Conservation (phyloP, 2,329 filamentous ascomycete species). For the Ceratocystis lukuohia region DNA sequence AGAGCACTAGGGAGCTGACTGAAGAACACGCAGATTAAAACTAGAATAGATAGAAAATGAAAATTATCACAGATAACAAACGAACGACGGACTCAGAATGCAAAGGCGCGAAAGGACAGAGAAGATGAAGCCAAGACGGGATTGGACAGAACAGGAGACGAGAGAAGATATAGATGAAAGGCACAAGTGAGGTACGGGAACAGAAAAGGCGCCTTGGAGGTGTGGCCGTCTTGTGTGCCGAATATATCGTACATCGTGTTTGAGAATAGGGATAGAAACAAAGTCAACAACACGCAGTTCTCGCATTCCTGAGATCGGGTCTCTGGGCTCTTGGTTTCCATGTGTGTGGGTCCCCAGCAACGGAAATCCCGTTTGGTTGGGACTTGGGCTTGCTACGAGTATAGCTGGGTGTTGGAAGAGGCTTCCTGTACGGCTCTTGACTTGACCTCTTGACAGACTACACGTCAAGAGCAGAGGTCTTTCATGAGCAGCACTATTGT, state of each 20-base stretch:
- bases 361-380: no score
- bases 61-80: background rate
- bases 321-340: no score
- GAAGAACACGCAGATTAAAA: background rate
- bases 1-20: background rate
- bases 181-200: background rate
- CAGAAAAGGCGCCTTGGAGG: background rate
- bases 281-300: conserved; percentile 4
- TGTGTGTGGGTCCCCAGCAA: no score
- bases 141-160: background rate
- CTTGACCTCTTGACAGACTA: no score
- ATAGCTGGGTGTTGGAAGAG: background rate
- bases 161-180: background rate
- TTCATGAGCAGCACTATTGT: background rate
- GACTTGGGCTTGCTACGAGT: no score
- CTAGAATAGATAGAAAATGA: background rate
- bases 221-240: background rate
- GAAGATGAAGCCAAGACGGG: background rate
- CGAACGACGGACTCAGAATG: background rate
- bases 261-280: background rate
- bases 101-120: background rate
- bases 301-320: background rate
- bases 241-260: conserved; percentile 2
- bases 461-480: no score
- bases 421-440: no score